phyloP scores from a whole-genome alignment of 2,329 filamentous ascomycete genomes.

The Colletotrichum godetiae region DNA sequence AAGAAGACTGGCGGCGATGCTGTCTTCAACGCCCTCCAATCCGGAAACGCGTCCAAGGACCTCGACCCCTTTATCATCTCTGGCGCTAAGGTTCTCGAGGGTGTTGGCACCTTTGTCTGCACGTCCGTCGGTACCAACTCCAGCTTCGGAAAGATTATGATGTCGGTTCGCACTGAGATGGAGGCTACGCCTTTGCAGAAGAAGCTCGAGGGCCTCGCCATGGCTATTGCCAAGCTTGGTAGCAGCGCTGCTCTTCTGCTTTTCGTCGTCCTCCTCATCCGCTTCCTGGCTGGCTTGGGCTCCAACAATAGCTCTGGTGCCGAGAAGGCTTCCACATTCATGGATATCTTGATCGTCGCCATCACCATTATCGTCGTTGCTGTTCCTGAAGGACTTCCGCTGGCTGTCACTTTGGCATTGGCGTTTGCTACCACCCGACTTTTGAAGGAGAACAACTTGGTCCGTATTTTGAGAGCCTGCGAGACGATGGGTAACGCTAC shows the following conservation, averaged over 20 bases:
- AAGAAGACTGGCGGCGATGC: constrained; percentile 72
- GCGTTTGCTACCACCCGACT: constrained; percentile 77
- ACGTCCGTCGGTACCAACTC: constrained; percentile 68
- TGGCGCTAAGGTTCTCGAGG: constrained; percentile 65
- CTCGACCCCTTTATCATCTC: constrained; percentile 75
- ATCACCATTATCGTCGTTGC: constrained; percentile 76
- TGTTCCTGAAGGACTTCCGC: constrained; percentile 73
- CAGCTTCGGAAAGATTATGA: constrained; percentile 65
- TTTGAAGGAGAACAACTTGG: constrained; percentile 77
- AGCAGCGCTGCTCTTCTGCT: constrained; percentile 77
- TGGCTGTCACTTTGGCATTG: constrained; percentile 75
- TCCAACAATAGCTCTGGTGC: constrained; percentile 59
- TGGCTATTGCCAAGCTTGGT: constrained; percentile 58
- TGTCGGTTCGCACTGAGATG: constrained; percentile 63
- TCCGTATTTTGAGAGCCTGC: constrained; percentile 74
- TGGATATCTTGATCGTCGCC: constrained; percentile 73
- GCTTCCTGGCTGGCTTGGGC: constrained; percentile 75
- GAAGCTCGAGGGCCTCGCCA: constrained; percentile 60
- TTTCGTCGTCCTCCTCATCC: constrained; percentile 82
- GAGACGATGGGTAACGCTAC: constrained; percentile 80
- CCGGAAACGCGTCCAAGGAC: constrained; percentile 56
- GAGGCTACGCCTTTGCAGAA: constrained; percentile 66
- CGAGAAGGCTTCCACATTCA: constrained; percentile 68
- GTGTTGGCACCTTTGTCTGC: constrained; percentile 64
- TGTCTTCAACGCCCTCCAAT: constrained; percentile 65